Percentiles rank a stretch among this genome's conserved stretches.
Evolutionary conservation across 75 land plant genomes (phyloP).

Genomic region (Adiantum capillusveneris): DNA sequence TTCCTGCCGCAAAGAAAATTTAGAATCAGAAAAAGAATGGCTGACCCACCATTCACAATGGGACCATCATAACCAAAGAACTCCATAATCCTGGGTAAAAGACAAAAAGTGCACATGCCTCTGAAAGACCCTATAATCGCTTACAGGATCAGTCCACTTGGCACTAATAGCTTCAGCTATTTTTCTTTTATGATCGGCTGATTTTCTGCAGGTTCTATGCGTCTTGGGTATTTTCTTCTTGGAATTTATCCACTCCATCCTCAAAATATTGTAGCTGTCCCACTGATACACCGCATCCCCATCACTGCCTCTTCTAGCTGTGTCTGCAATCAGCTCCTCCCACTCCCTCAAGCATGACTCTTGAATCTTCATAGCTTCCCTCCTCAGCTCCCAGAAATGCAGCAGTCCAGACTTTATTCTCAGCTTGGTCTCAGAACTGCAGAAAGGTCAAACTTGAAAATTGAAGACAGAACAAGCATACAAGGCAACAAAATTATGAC

Average conservation of each 20-base stretch:
- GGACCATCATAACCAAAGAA: too few relatives aligned
- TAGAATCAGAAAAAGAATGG: too few relatives aligned
- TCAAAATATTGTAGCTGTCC: constrained; percentile 52
- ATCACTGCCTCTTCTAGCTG: constrained; percentile 50
- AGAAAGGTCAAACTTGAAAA: constrained; percentile 2
- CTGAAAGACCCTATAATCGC: too few relatives aligned
- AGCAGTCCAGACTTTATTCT: constrained; percentile 53
- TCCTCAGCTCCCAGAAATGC: constrained; percentile 35
- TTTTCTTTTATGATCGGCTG: constrained; percentile 54
- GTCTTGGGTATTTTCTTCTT: constrained; percentile 29
- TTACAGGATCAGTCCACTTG: constrained; percentile 92
- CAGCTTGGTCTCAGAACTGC: constrained; percentile 51
- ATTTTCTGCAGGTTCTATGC: constrained; percentile 26
- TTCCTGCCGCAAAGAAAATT: too few relatives aligned
- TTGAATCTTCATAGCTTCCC: constrained; percentile 14
- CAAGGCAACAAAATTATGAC: too few relatives aligned
- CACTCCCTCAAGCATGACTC: constrained; percentile 52
- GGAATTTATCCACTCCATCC: constrained; percentile 20
- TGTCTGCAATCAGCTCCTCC: constrained; percentile 64
- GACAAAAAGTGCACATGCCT: too few relatives aligned
- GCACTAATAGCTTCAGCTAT: constrained; percentile 78
- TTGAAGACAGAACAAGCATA: too few relatives aligned
- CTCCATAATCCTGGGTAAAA: too few relatives aligned
- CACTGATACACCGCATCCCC: constrained; percentile 75
- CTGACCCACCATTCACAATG: too few relatives aligned